phyloP scores from a whole-genome alignment of 31 red algal genomes.

The Odonthalia washingtoniensis region DNA sequence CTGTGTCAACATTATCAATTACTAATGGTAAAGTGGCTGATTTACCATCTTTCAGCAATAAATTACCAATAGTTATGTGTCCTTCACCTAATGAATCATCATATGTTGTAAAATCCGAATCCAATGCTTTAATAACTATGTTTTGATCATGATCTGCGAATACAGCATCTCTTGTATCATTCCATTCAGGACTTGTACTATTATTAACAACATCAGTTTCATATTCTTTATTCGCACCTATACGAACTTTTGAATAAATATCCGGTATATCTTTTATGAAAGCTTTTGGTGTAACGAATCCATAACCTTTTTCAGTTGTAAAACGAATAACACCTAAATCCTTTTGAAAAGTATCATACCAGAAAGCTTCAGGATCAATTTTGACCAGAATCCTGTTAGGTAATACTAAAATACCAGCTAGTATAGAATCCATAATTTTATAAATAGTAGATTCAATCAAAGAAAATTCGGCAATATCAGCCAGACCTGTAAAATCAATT shows the following conservation, averaged over 20 bases:
- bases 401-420: conserved; percentile 66
- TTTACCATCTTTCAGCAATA: conserved; percentile 42
- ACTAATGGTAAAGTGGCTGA: conserved; percentile 36
- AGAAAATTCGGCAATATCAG: conserved; percentile 70
- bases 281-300: too few species aligned
- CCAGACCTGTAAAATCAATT: conserved; percentile 81
- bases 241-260: conserved; percentile 43
- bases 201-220: conserved; percentile 64
- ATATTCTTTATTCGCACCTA: conserved; percentile 49
- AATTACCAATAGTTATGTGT: conserved; percentile 59
- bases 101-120: conserved; percentile 47
- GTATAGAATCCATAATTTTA: conserved; percentile 57
- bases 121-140: conserved; percentile 47
- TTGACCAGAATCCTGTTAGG: conserved; percentile 80
- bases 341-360: conserved; percentile 55
- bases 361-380: conserved; percentile 69
- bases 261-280: conserved; percentile 75
- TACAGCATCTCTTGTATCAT: conserved; percentile 67
- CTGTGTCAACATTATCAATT: conserved; percentile 33
- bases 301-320: conserved; percentile 60
- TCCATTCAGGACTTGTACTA: conserved; percentile 60
- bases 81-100: conserved; percentile 65
- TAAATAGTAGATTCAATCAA: conserved; percentile 66
- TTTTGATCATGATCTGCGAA: too few species aligned
- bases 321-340: conserved; percentile 60